Conservation (phyloP, 345 rosid species). For the Litchi chinensis region DNA sequence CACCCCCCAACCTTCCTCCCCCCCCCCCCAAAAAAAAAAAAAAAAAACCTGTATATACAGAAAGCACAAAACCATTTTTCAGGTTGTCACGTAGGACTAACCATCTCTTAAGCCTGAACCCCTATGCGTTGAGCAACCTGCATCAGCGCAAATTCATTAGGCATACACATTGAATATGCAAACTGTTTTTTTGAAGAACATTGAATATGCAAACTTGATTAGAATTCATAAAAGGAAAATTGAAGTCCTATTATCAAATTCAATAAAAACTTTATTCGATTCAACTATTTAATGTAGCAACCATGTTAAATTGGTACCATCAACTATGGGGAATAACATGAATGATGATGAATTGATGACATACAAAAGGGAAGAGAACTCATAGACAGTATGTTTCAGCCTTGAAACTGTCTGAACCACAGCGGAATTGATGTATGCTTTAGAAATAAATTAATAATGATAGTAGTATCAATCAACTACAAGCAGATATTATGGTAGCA, state of each 20-base stretch:
- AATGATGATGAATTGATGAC: not conserved
- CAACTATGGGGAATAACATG: not conserved
- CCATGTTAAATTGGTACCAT: not conserved
- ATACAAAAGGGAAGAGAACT: not conserved
- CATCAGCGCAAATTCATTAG: not conserved
- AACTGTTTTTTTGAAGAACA: not conserved
- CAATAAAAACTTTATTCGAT: not conserved
- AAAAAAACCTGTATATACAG: constrained; percentile 23
- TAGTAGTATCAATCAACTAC: not conserved
- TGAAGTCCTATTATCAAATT: not conserved
- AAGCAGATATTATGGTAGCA: not conserved
- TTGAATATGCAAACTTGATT: not conserved
- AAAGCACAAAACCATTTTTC: not conserved
- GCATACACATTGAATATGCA: not conserved
- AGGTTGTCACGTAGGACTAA: not conserved
- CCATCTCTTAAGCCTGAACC: constrained; percentile 48
- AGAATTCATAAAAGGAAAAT: not conserved
- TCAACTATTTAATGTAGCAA: not conserved
- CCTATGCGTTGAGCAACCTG: constrained; percentile 89
- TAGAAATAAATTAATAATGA: not conserved
- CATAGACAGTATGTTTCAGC: no score
- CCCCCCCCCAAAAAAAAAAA: not conserved
- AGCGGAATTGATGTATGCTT: not conserved
- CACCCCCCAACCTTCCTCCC: no score
- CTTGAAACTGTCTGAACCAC: no score